phyloP scores from a whole-genome alignment of 2,329 filamentous ascomycete species.

The Pseudopithomyces chartarum region DNA sequence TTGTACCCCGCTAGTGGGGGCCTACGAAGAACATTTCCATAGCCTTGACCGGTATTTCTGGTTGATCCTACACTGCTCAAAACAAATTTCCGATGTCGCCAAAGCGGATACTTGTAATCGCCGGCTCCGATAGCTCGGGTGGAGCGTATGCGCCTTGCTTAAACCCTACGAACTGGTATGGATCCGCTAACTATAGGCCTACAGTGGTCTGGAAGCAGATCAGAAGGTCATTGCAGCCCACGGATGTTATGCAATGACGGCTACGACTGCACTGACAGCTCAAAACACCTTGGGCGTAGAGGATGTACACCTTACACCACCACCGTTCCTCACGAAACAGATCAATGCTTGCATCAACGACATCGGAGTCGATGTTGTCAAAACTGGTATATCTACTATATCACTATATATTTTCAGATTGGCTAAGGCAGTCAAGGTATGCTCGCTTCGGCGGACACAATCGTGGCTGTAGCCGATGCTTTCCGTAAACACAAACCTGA shows the following conservation, averaged over 20 bases:
- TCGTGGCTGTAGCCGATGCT: constrained; percentile 69
- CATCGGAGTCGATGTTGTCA: constrained; percentile 86
- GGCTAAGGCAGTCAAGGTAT: constrained; percentile 64
- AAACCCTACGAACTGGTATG: constrained; percentile 15
- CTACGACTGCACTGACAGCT: constrained; percentile 92
- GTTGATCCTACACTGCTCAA: not conserved
- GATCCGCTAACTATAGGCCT: constrained; percentile 22
- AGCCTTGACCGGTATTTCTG: constrained; percentile 7
- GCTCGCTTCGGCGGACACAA: constrained; percentile 75
- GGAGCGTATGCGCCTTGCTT: constrained; percentile 68
- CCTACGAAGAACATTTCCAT: constrained; percentile 15
- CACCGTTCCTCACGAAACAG: constrained; percentile 80
- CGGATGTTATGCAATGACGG: constrained; percentile 94
- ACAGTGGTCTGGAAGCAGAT: constrained; percentile 89
- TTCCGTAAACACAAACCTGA: constrained; percentile 63
- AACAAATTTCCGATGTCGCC: constrained; percentile 24
- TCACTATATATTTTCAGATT: not conserved
- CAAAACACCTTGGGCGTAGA: constrained; percentile 89
- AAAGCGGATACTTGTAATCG: constrained; percentile 75
- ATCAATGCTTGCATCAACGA: constrained; percentile 85
- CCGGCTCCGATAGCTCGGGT: constrained; percentile 88
- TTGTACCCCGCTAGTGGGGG: constrained; percentile 29
- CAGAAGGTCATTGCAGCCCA: constrained; percentile 93
- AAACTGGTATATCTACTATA: constrained; percentile 68
- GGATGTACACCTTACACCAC: constrained; percentile 78